Evolutionary conservation across 169 alveolate species (phyloP), one percentile per base, ranked within the genome.

Genomic region (Eimeria necatrix): DNA sequence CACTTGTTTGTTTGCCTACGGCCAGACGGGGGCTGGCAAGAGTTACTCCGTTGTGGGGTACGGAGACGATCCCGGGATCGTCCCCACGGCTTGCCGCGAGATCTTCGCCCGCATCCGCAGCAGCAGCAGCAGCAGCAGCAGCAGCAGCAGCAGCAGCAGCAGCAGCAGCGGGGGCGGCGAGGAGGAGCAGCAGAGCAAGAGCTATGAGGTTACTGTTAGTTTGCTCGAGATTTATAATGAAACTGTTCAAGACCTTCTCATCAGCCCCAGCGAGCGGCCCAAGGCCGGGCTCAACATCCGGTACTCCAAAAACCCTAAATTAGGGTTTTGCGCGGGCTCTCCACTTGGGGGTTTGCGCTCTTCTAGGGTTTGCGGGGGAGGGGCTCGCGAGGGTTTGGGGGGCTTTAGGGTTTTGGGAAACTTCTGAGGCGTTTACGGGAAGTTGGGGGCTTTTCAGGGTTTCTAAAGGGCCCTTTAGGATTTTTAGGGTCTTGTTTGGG

Each of bases 21-120:
- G 99, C 10, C 97, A 96, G 92, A 96, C 98, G 0, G 98, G 98
- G 8, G 91, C 98, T 14, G 99, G 99, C 46, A 98, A 98, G 97
- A 96, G 98, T 52, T 98, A 98, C 95, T 96, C 98, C 32, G 98
- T 98, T 99, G 98, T 98, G 51, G 99, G 99, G n/a, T 98, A 98
- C 95, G 99, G 99, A 26, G 97, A 97, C 0, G 98, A 98, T 94
- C 97, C 96, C 73, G 99, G 99, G 76, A 98, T 98, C 18, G 98
- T 98, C 0, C 99, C 99, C 26, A 96, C 97, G 3, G 97, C 98
- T 7, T 98, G 98, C 61, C 97, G 96, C 53, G 99, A 98, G 94
- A 97, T 98, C 41, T 98, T 98, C 93, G 64, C 86, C 20, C 93
- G 98, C 86, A 97, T 98, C 52, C 94, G 24, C 24, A 56, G 68